Base-by-base conservation (phyloP, 768 basidiomycete species). In the Phanerochaete carnosa region DNA sequence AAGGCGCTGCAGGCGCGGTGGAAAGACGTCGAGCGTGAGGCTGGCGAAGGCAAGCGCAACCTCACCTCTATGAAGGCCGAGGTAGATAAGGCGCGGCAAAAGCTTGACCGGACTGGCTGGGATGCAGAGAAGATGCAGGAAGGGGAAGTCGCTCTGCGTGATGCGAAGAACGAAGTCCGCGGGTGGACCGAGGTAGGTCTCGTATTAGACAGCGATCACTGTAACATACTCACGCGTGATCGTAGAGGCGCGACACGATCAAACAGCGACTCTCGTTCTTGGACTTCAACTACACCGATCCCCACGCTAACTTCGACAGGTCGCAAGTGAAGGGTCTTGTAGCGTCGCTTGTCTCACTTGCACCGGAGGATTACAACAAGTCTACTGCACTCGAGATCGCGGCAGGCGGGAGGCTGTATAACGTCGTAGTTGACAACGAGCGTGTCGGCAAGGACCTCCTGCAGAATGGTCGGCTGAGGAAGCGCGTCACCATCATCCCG, bases 351-450 rank as follows among this genome's bases (percentile, higher is more conserved):
- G 86, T 98, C 65, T 79, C 84, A 0, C 82, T 99, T 1, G 80
- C 85, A 35, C 75, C 81, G 16, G 77, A 82, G 45, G 84, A 96
- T 71, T 86, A 85, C 69, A 77, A 87, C 68, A 90, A 90, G 59
- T 85, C 94, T 1, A 94, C 92, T 0, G 97, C 97, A 2, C 80
- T 98, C 3, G 97, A 99, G 73, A 88, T 98, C 63, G 87, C 92
- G 19, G 95, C 95, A 0, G 95, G 95, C 0, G 87, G 85, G 0
- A 90, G 89, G 64, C 79, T 99, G 9, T 97, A 90, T 75, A 94
- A 98, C 64, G 93, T 98, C 37, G 90, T 98, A 28, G 92, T 98
- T 8, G 87, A 95, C 64, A 87, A 96, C 69, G 95, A 98, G 74
- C 83, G 83, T 58, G 85, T 95, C 47, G 95, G 94, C 29, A 91